Percentiles rank a stretch among this genome's conserved stretches.
These are phyloP conservation scores for Selaginella moellendorffii DNA, from an alignment of 75 land plant species.

Conservation along the genomic window DNA sequence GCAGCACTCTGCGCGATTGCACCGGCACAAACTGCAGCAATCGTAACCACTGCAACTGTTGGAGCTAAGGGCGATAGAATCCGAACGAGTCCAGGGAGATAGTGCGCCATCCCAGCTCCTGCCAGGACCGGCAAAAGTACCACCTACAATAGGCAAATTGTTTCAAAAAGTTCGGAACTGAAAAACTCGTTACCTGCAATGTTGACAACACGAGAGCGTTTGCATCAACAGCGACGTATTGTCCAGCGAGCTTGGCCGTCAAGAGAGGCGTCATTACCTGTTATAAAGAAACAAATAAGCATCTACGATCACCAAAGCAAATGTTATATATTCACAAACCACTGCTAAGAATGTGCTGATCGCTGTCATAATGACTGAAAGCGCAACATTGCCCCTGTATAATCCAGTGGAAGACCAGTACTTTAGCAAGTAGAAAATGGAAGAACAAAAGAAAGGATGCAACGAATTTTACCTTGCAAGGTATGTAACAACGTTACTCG, in stretches of 20 bases:
- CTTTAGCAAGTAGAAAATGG: neutral
- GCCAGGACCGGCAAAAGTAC: constrained; percentile 77
- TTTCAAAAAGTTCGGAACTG: neutral
- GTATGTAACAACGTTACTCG: neutral
- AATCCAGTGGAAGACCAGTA: constrained; percentile 7
- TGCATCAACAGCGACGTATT: constrained; percentile 83
- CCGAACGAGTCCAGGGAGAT: constrained; percentile 36
- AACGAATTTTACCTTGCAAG: neutral
- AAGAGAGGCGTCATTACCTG: constrained; percentile 84
- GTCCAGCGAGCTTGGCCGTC: constrained; percentile 83
- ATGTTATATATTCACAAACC: constrained; percentile 19
- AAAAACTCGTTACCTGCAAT: constrained; percentile 54
- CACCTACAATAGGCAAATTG: constrained; percentile 29
- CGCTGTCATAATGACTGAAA: constrained; percentile 88
- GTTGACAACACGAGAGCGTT: constrained; percentile 38
- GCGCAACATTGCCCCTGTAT: constrained; percentile 63
- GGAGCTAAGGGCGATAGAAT: constrained; percentile 59
- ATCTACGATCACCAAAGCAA: neutral
- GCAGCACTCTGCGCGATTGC: constrained; percentile 79
- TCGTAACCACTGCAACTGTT: constrained; percentile 57
- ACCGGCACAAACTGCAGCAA: constrained; percentile 62
- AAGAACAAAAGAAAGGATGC: too few species aligned
- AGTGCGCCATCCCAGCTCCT: constrained; percentile 70
- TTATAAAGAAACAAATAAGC: neutral
- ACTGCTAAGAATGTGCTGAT: constrained; percentile 77